Evolutionary conservation across 2,329 filamentous ascomycete genomes (phyloP).

Genomic region (Fusarium falciforme): DNA sequence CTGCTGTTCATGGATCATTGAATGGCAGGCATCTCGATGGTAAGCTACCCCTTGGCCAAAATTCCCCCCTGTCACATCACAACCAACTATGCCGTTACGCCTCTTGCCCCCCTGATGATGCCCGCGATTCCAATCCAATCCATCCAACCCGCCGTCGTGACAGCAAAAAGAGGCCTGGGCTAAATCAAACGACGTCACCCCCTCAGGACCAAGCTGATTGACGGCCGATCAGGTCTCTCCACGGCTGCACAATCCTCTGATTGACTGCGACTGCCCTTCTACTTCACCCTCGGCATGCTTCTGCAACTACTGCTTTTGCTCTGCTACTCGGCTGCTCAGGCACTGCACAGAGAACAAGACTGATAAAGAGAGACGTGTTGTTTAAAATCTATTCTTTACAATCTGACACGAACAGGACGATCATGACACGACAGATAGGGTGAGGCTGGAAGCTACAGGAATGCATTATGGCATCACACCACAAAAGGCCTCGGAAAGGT

Average conservation of each 20-base stretch:
- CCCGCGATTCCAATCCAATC: neutral
- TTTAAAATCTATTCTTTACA: slow-evolving; percentile 4
- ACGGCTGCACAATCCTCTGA: slow-evolving; percentile 48
- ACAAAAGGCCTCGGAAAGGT: slow-evolving; percentile 1
- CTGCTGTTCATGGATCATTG: slow-evolving; percentile 80
- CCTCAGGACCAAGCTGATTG: slow-evolving; percentile 44
- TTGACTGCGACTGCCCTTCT: slow-evolving; percentile 28
- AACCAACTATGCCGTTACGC: neutral
- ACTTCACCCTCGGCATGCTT: slow-evolving; percentile 32
- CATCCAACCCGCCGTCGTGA: slow-evolving; percentile 12
- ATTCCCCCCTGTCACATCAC: neutral
- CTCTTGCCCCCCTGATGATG: neutral
- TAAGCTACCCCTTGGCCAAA: slow-evolving; percentile 58
- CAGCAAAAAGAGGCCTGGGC: slow-evolving; percentile 21
- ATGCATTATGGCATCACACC: slow-evolving; percentile 8
- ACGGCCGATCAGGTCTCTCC: slow-evolving; percentile 45
- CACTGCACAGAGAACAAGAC: slow-evolving; percentile 13
- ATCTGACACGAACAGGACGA: slow-evolving; percentile 31
- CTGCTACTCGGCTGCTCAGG: slow-evolving; percentile 21
- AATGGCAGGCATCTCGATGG: slow-evolving; percentile 78
- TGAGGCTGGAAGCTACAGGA: neutral
- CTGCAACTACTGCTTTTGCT: slow-evolving; percentile 29
- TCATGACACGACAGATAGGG: slow-evolving; percentile 14
- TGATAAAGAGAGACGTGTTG: slow-evolving; percentile 8
- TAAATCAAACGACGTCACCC: slow-evolving; percentile 30